phyloP scores from a whole-genome alignment of 129 eudicot species.

The Flaveria sonorensis region DNA sequence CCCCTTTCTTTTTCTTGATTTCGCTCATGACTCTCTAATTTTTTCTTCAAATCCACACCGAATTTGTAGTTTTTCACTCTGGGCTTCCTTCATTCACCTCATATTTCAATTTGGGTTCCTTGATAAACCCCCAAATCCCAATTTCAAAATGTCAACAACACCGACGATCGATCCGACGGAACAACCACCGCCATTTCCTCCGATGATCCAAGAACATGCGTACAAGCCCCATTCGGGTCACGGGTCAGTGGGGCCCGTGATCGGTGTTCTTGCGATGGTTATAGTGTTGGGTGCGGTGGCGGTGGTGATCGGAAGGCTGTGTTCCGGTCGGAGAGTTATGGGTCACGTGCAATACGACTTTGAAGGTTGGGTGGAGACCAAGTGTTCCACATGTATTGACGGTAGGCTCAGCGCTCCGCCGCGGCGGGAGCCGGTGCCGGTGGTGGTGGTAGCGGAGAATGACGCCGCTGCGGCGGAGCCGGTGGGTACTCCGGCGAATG shows the following conservation, averaged over 20 bases:
- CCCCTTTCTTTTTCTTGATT: not conserved
- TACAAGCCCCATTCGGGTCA: conserved; percentile 55
- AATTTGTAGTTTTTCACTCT: too few species aligned
- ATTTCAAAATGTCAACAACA: conserved; percentile 39
- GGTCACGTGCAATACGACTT: conserved; percentile 68
- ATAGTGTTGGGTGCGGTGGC: conserved; percentile 63
- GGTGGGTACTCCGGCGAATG: conserved; percentile 19
- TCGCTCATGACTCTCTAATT: not conserved
- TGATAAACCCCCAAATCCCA: not conserved
- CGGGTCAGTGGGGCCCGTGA: conserved; percentile 81
- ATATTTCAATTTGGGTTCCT: too few species aligned
- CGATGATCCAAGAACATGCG: conserved; percentile 42
- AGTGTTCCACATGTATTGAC: conserved; percentile 70
- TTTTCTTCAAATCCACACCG: too few species aligned
- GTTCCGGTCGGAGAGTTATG: conserved; percentile 66
- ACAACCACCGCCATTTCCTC: conserved; percentile 58
- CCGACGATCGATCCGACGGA: conserved; percentile 33
- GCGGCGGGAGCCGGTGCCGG: conserved; percentile 32
- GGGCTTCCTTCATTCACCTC: too few species aligned
- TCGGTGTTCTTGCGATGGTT: conserved; percentile 67
- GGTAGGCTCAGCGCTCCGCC: conserved; percentile 59
- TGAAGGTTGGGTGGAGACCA: conserved; percentile 73
- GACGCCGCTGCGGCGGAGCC: not conserved
- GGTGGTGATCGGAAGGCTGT: conserved; percentile 71
- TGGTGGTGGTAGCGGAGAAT: conserved; percentile 16